Evolutionary conservation across 306 rosid species (phyloP), one percentile per base, ranked within the genome.

Genomic region (Ceratonia siliqua): DNA sequence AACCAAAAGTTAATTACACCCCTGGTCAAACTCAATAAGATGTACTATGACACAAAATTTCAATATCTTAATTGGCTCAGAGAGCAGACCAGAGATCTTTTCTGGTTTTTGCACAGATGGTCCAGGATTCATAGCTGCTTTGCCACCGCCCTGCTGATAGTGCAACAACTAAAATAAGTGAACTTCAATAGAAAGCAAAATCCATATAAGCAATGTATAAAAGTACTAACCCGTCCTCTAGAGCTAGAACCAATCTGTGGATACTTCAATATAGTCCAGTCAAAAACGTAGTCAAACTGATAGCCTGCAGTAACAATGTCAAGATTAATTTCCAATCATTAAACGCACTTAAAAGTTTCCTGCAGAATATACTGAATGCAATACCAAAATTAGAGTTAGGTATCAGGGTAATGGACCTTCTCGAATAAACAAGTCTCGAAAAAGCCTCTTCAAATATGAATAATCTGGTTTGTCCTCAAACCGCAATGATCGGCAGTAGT

Each of bases 401-500:
- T 36, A 20, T 66, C 32, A 45, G 30, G 46, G 58, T 57, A 15
- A 69, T 49, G 32, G 54, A 86, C 99, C 99, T 95, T 92, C 98
- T 78, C 98, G 87, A 77, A 92, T 92, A 82, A 95, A 95, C 46
- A 95, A 85, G 79, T 95, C 99, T 38, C 99, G 90, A 63, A 92
- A 95, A 62, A 95, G 99, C 76, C 98, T 92, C 87, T 90, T 95
- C 45, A 95, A 84, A 84, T 95, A 92, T 46, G 99, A 95, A 84
- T 92, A 95, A 79, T 95, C 98, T 46, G 99, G 99, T 79, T 95
- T 95, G 90, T 95, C 99, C 62, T 95, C 99, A 72, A 95, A 95
- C 73, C 96, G 89, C 89, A 95, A 76, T 5, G 99, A 79, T 41
- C 96, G 97, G 72, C 99, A 92, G 82, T 92, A 95, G 79, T 90